Base-by-base conservation (phyloP, 345 rosid genomes). In the Rhodamnia rubescens region DNA sequence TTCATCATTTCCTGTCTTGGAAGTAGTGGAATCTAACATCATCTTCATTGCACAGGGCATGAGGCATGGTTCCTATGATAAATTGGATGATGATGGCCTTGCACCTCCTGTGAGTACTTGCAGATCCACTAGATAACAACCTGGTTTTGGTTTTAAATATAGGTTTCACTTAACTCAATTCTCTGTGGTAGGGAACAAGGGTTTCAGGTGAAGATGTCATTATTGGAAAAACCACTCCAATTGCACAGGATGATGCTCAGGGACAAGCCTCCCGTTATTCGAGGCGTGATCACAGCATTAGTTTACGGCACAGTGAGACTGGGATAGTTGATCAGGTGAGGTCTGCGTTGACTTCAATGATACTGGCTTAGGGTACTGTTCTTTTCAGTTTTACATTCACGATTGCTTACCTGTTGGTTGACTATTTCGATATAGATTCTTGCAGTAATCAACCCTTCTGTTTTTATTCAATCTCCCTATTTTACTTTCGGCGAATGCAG, bases 251-350 rank as follows among this genome's bases (percentile, higher is more conserved):
- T 22, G 98, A 95, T 75, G 94, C 98, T 90, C 98, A 96, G 90
- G 98, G 98, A 52, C 98, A 94, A 83, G 81, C 94, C 51, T 89
- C 94, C 81, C 96, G 98, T 47, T 95, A 95, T 85, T 88, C 98
- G 0, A 93, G 90, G 90, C 99, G 96, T 29, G 99, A 97, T 88
- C 99, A 94, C 89, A 97, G 99, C 91, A 94, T 96, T 87, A 94
- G 98, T 91, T 94, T 97, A 83, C 96, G 98, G 59, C 98, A 97
- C 89, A 95, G 98, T 91, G 98, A 97, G 90, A 93, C 96, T 3
- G 99, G 99, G 85, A 97, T 97, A 69, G 99, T 97, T 83, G 99
- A 97, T 92, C 98, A 97, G 91, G 99, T 97, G 89, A 90, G 93
- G 24, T 24, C 59, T 56, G 24, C n/a, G 29, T n/a, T 81, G 47